A percentile compares a stretch with the other conserved stretches of the same genome.
Evolutionary conservation across 129 eudicot genomes (phyloP).

Genomic region (Arctium lappa): DNA sequence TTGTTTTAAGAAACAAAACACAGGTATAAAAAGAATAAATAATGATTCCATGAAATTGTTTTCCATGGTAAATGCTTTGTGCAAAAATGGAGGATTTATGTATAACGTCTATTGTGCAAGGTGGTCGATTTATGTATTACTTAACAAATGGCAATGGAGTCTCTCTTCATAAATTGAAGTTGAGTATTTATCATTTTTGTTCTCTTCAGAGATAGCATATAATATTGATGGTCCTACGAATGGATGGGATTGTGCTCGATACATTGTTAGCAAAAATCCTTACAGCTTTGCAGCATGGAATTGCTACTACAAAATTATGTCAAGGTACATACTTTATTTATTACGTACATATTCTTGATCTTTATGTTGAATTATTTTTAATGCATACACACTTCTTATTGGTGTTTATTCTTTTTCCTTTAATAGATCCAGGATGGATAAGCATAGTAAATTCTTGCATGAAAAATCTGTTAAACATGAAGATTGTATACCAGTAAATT

Average conservation of each 20-base stretch:
- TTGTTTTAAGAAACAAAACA: background rate
- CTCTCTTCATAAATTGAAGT: background rate
- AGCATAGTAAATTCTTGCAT: conserved; percentile 69
- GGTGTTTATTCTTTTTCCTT: background rate
- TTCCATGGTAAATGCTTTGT: no score
- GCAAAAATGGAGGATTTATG: background rate
- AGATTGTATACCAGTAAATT: conserved; percentile 63
- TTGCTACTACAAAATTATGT: conserved; percentile 75
- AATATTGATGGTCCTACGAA: conserved; percentile 75
- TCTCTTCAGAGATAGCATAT: conserved; percentile 60
- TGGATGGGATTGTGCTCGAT: conserved; percentile 80
- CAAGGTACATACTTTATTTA: conserved; percentile 41
- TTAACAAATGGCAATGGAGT: no score
- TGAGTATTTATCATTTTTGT: background rate
- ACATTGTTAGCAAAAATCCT: conserved; percentile 79
- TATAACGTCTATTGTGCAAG: background rate
- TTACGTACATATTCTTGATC: conserved; percentile 3
- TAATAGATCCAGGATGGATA: conserved; percentile 46
- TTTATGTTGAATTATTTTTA: background rate
- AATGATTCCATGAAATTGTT: background rate
- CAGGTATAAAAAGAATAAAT: background rate
- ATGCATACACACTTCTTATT: background rate
- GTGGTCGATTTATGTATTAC: no score
- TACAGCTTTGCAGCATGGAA: conserved; percentile 94
- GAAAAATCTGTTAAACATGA: conserved; percentile 50